Percentiles rank a stretch among this genome's conserved stretches.
Evolutionary conservation across 2,329 filamentous ascomycete species (phyloP).

Genomic region (Neocatenulostroma microsporum): DNA sequence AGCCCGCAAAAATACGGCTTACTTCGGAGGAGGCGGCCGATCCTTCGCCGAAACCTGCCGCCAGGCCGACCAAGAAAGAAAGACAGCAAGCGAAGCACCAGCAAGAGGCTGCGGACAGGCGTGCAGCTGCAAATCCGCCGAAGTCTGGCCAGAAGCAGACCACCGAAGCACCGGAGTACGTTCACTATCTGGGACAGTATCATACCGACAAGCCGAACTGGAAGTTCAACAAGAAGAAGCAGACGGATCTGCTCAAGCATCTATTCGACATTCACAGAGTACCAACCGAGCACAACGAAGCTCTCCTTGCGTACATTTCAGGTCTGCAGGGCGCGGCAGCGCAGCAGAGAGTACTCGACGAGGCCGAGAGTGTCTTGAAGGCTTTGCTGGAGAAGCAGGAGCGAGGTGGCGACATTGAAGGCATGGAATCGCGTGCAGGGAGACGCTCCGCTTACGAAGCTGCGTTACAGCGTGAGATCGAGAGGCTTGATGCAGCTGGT

Average conservation of each 20-base stretch:
- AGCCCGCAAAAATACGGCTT: constrained; percentile 13
- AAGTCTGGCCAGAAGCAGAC: not conserved
- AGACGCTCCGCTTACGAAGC: constrained; percentile 31
- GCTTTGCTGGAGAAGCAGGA: constrained; percentile 49
- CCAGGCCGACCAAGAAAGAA: not conserved
- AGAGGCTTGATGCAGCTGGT: constrained; percentile 13
- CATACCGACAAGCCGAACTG: constrained; percentile 61
- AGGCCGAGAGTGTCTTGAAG: constrained; percentile 55
- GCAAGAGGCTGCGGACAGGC: not conserved
- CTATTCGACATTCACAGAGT: constrained; percentile 65
- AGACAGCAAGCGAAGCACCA: not conserved
- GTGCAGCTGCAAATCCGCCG: too few species aligned
- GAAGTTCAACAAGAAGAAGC: constrained; percentile 96
- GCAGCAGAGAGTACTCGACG: constrained; percentile 55
- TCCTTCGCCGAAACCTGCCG: too few species aligned
- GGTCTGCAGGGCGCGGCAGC: constrained; percentile 70
- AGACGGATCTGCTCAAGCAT: constrained; percentile 77
- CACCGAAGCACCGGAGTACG: constrained; percentile 47
- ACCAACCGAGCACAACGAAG: constrained; percentile 59
- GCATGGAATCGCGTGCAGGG: constrained; percentile 29
- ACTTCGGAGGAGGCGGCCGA: too few species aligned
- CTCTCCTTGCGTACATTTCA: constrained; percentile 68
- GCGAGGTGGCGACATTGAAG: constrained; percentile 39
- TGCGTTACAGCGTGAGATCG: constrained; percentile 29
- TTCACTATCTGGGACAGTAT: constrained; percentile 72